These are phyloP conservation scores for Candida insectorum DNA, from an alignment of 805 yeast genomes.

Conservation along the genomic window DNA sequence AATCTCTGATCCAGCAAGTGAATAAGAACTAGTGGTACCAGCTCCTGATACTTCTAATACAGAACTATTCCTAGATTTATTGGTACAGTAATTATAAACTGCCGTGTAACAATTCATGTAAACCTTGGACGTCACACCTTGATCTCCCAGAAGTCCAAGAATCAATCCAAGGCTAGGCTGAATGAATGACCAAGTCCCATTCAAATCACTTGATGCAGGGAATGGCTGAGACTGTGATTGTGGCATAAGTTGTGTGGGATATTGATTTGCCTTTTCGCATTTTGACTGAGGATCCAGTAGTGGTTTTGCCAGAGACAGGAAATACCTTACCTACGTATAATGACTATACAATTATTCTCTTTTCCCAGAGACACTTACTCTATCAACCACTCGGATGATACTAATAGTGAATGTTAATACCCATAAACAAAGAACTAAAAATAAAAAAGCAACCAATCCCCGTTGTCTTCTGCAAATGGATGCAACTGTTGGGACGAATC, in stretches of 20 bases:
- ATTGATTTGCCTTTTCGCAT: background rate
- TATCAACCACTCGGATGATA: slow-evolving; percentile 75
- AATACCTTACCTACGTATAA: no score
- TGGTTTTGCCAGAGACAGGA: background rate
- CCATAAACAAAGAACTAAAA: slow-evolving; percentile 76
- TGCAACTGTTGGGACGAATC: slow-evolving; percentile 29
- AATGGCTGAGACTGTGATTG: slow-evolving; percentile 16
- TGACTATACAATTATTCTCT: background rate
- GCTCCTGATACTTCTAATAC: slow-evolving; percentile 2
- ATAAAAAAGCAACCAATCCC: slow-evolving; percentile 74
- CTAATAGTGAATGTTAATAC: slow-evolving; percentile 81
- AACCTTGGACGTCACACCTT: slow-evolving; percentile 63
- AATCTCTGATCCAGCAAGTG: slow-evolving; percentile 85
- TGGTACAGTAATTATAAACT: slow-evolving; percentile 88
- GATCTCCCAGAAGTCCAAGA: slow-evolving; percentile 64
- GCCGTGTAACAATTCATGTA: slow-evolving; percentile 91
- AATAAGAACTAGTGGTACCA: slow-evolving; percentile 27
- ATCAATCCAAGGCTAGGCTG: slow-evolving; percentile 74
- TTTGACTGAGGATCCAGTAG: background rate
- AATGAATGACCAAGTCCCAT: slow-evolving; percentile 73
- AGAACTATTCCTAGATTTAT: slow-evolving; percentile 51
- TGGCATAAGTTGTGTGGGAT: background rate
- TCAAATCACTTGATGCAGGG: slow-evolving; percentile 59
- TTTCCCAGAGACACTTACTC: slow-evolving; percentile 31
- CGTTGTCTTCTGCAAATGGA: slow-evolving; percentile 75